These are phyloP conservation scores for Pythium oligandrum DNA, from an alignment of 352 stramenopile genomes.

Conservation along the genomic window DNA sequence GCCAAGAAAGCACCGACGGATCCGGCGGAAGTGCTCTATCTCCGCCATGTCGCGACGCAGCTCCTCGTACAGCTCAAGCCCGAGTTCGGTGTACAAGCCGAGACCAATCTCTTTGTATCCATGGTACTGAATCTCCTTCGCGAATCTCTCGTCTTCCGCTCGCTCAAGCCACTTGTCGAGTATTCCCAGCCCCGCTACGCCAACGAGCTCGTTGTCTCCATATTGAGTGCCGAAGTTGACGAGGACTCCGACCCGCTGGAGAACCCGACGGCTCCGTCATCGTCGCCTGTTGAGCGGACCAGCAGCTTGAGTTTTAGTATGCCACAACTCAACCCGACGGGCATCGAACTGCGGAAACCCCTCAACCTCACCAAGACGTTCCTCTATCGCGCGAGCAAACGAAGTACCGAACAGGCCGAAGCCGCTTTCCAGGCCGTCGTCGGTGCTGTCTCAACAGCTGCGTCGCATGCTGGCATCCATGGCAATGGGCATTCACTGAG, in stretches of 20 bases:
- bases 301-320: conserved; percentile 10
- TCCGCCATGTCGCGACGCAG: conserved; percentile 64
- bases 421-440: conserved; percentile 68
- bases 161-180: conserved; percentile 60
- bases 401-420: conserved; percentile 60
- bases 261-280: conserved; percentile 3
- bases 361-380: conserved; percentile 43
- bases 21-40: conserved; percentile 45
- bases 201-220: conserved; percentile 55
- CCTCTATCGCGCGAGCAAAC: conserved; percentile 65
- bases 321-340: conserved; percentile 7
- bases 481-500: background rate
- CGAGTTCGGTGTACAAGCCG: conserved; percentile 44
- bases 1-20: conserved; percentile 27
- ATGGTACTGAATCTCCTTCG: conserved; percentile 62
- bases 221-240: conserved; percentile 24
- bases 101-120: conserved; percentile 60
- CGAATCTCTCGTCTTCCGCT: conserved; percentile 57
- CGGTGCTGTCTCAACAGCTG: conserved; percentile 34
- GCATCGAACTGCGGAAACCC: conserved; percentile 23
- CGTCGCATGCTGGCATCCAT: conserved; percentile 18
- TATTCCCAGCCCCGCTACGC: conserved; percentile 65
- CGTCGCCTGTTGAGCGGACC: background rate
- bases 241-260: conserved; percentile 17
- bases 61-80: conserved; percentile 60